Evolutionary conservation across 164 flowering plant species (phyloP).

Genomic region (Aristolochia californica): DNA sequence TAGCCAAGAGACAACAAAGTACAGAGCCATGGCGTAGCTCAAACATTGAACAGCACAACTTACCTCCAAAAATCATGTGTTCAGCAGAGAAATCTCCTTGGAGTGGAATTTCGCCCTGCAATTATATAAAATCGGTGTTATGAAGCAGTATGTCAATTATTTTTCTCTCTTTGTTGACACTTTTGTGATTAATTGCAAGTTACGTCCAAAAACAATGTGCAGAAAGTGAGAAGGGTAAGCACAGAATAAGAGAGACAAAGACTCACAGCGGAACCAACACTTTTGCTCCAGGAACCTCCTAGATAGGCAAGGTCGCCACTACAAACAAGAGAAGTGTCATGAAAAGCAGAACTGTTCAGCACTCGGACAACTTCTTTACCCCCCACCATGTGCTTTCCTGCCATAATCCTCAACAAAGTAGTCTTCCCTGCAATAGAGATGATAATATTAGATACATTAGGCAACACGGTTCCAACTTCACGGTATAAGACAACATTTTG

Average conservation of each 20-base stretch:
- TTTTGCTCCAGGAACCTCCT: conserved; percentile 96
- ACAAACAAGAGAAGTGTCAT: conserved; percentile 83
- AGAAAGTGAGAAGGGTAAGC: neutral
- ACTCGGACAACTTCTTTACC: conserved; percentile 86
- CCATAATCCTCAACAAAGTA: conserved; percentile 78
- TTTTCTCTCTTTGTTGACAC: too few relatives aligned
- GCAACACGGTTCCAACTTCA: too few relatives aligned
- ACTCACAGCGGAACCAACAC: conserved; percentile 82
- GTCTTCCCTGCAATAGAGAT: conserved; percentile 62
- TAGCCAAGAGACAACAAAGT: too few relatives aligned
- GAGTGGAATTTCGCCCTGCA: conserved; percentile 90
- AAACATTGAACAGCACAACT: neutral
- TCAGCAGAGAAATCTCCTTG: conserved; percentile 98
- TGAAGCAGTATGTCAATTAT: too few relatives aligned
- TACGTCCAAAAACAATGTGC: neutral
- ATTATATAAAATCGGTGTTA: neutral
- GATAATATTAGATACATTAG: neutral
- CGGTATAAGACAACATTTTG: too few relatives aligned
- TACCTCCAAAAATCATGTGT: conserved; percentile 98
- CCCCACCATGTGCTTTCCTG: conserved; percentile 96
- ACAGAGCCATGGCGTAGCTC: too few relatives aligned
- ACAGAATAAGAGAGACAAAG: too few relatives aligned
- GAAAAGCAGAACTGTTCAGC: conserved; percentile 72
- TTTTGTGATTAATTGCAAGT: too few relatives aligned
- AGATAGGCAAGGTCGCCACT: conserved; percentile 80